Evolutionary conservation across 257 asterid genomes (phyloP).

Genomic region (Mentha longifolia): DNA sequence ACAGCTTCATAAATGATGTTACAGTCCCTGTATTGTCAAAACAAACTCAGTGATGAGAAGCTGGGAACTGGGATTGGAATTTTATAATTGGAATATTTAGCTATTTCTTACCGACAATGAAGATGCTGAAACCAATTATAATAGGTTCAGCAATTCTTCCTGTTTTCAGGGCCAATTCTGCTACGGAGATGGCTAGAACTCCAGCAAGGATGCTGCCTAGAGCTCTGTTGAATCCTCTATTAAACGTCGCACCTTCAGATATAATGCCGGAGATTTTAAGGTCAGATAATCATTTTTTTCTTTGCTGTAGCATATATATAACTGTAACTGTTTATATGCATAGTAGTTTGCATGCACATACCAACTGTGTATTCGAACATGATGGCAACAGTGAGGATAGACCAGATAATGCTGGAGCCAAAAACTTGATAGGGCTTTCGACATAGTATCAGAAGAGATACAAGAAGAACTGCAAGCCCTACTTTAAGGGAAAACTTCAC

Average conservation of each 20-base stretch:
- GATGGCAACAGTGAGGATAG: slow-evolving; percentile 77
- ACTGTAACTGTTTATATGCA: not conserved
- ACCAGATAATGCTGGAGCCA: slow-evolving; percentile 70
- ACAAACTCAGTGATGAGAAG: slow-evolving; percentile 4
- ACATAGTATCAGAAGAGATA: slow-evolving; percentile 61
- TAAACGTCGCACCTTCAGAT: slow-evolving; percentile 62
- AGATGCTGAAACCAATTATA: slow-evolving; percentile 71
- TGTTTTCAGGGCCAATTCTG: slow-evolving; percentile 53
- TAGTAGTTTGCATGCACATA: slow-evolving; percentile 36
- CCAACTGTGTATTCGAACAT: slow-evolving; percentile 81
- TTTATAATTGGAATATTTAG: not conserved
- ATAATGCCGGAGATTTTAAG: not conserved
- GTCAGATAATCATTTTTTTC: not conserved
- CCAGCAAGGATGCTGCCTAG: slow-evolving; percentile 76
- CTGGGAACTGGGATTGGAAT: no score
- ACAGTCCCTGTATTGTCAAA: slow-evolving; percentile 50
- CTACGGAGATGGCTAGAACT: slow-evolving; percentile 50
- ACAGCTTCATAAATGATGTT: slow-evolving; percentile 67
- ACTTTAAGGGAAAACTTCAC: slow-evolving; percentile 64
- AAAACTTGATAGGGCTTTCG: slow-evolving; percentile 55
- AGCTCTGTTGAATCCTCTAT: slow-evolving; percentile 73
- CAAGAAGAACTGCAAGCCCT: slow-evolving; percentile 70
- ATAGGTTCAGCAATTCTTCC: slow-evolving; percentile 66
- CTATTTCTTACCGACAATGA: slow-evolving; percentile 53
- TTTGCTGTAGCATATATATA: not conserved